phyloP scores from a whole-genome alignment of 78 protist genomes.

The Monosiga brevicollis region DNA sequence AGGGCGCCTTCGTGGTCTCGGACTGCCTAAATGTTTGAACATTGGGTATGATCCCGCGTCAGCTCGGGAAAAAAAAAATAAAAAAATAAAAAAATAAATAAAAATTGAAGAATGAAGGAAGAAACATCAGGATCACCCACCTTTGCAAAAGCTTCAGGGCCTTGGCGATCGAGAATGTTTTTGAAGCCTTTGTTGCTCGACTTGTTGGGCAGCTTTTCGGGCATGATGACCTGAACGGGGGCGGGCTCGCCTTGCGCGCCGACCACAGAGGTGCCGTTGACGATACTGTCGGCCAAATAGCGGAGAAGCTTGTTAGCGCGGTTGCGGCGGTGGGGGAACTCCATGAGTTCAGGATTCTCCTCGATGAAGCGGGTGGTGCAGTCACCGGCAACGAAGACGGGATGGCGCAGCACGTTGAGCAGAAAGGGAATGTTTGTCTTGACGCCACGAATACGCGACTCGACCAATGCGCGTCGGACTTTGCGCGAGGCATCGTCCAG shows the following conservation, averaged over 20 bases:
- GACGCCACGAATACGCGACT: constrained; percentile 51
- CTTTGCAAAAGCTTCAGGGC: constrained; percentile 54
- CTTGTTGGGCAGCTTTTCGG: background rate
- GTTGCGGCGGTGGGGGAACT: background rate
- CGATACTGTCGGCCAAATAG: constrained; percentile 40
- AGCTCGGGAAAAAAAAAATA: background rate
- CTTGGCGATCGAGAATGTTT: constrained; percentile 15
- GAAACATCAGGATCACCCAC: background rate
- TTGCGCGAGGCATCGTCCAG: constrained; percentile 20
- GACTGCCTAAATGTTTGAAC: too few relatives aligned
- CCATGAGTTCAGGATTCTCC: constrained; percentile 31
- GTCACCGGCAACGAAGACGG: constrained; percentile 30
- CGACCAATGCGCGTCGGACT: constrained; percentile 19
- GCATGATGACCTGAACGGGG: constrained; percentile 8
- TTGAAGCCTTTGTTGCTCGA: background rate
- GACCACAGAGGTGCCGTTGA: constrained; percentile 31
- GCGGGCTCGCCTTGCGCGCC: background rate
- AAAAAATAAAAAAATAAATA: too few relatives aligned
- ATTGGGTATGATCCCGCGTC: too few relatives aligned
- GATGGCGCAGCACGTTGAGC: constrained; percentile 12
- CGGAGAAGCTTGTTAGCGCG: constrained; percentile 40
- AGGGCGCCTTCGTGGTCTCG: constrained; percentile 18
- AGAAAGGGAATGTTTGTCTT: constrained; percentile 62
- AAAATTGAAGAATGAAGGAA: too few relatives aligned
- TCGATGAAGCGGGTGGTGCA: constrained; percentile 67